Evolutionary conservation across 441 rosid species (phyloP).

Genomic region (Populus hybrid): DNA sequence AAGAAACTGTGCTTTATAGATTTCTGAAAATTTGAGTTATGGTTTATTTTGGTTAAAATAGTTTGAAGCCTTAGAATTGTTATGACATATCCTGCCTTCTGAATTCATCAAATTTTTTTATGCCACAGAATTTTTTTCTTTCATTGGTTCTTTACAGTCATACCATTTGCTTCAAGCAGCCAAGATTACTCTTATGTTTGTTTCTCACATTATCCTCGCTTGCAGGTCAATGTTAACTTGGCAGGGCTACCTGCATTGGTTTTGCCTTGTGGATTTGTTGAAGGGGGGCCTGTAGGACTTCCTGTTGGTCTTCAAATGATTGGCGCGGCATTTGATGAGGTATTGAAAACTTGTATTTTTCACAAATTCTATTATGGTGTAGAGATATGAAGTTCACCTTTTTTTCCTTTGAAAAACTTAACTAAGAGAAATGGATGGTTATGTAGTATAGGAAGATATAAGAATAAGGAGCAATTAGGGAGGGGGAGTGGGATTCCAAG

Average conservation of each 20-base stretch:
- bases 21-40: not conserved
- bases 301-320: conserved; percentile 96
- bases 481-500: not conserved
- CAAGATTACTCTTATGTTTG: not conserved
- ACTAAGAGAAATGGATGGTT: not conserved
- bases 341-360: conserved; percentile 17
- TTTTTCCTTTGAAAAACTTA: not conserved
- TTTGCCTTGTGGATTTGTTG: conserved; percentile 84
- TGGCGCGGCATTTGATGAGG: conserved; percentile 86
- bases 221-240: conserved; percentile 89
- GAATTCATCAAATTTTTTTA: not conserved
- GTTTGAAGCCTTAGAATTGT: not conserved
- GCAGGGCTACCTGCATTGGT: conserved; percentile 90
- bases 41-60: not conserved
- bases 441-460: not conserved
- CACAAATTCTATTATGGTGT: not conserved
- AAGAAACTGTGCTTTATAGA: not conserved
- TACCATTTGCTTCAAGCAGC: not conserved
- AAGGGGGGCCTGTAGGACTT: conserved; percentile 62
- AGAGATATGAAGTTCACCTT: not conserved
- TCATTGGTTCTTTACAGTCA: not conserved
- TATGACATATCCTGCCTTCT: not conserved
- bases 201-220: conserved; percentile 10
- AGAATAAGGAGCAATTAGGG: not conserved
- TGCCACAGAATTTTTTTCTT: no score